Percentiles rank a stretch among this genome's conserved stretches.
Conservation (phyloP, 768 basidiomycete species). For the Leccinellum luteum region DNA sequence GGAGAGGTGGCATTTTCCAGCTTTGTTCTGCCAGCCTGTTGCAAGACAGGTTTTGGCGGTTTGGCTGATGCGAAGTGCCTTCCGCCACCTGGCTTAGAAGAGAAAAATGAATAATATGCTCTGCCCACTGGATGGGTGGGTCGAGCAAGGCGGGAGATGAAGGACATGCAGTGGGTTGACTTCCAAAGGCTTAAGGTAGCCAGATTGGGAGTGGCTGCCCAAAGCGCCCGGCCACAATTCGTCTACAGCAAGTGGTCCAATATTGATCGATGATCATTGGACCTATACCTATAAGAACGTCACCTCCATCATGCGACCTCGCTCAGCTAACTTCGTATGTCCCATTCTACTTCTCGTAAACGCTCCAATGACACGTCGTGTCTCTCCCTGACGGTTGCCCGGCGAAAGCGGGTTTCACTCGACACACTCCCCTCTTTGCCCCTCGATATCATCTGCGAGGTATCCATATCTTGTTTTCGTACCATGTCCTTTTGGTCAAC, state of each 20-base stretch:
- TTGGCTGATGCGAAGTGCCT: conserved; percentile 76
- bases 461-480: neutral
- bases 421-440: conserved; percentile 35
- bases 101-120: conserved; percentile 77
- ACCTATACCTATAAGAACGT: neutral
- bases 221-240: neutral
- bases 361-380: neutral
- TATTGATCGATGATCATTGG: too few relatives aligned
- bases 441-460: conserved; percentile 31
- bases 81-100: conserved; percentile 71
- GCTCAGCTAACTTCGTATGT: conserved; percentile 7
- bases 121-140: conserved; percentile 48
- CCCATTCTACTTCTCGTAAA: neutral
- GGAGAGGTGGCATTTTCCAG: conserved; percentile 39
- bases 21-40: conserved; percentile 36
- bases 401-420: conserved; percentile 18
- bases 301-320: neutral
- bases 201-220: neutral
- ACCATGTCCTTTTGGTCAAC: neutral
- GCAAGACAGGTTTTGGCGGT: conserved; percentile 47
- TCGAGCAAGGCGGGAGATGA: conserved; percentile 48
- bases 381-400: neutral
- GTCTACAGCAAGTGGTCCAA: neutral
- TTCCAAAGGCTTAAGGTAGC: neutral
- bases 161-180: conserved; percentile 43